These are phyloP conservation scores for Dothistroma septosporum DNA, from an alignment of 2,329 filamentous ascomycete genomes.

Conservation along the genomic window DNA sequence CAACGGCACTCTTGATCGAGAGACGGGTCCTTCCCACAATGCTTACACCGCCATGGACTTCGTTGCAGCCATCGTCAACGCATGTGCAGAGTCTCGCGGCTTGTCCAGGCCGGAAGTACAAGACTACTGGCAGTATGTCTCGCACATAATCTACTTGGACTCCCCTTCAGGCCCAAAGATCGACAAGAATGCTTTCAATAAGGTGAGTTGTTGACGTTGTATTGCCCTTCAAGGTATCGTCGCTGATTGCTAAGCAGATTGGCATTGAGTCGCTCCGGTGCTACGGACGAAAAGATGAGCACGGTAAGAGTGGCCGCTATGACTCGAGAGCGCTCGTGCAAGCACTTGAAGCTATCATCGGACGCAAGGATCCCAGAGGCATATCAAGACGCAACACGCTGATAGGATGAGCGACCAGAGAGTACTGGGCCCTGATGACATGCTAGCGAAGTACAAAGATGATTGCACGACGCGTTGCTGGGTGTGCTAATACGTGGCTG, in stretches of 20 bases:
- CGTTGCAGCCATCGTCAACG: slow-evolving; percentile 70
- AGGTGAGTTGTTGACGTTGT: slow-evolving; percentile 12
- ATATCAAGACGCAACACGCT: slow-evolving; percentile 57
- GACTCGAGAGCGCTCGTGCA: slow-evolving; percentile 70
- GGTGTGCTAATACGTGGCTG: not conserved
- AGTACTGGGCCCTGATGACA: not conserved
- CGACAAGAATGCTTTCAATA: slow-evolving; percentile 59
- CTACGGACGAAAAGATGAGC: slow-evolving; percentile 64
- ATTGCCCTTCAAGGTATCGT: not conserved
- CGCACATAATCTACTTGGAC: slow-evolving; percentile 77
- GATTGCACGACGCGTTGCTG: not conserved
- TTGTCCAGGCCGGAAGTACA: slow-evolving; percentile 25
- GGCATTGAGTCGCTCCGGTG: slow-evolving; percentile 75
- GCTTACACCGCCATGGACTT: slow-evolving; percentile 77
- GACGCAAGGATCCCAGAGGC: slow-evolving; percentile 54
- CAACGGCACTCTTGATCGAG: slow-evolving; percentile 78
- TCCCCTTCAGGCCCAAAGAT: slow-evolving; percentile 66
- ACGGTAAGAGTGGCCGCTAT: slow-evolving; percentile 59
- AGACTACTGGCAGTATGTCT: slow-evolving; percentile 67
- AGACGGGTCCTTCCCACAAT: slow-evolving; percentile 66
- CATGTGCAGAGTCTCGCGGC: slow-evolving; percentile 64
- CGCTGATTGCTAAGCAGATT: slow-evolving; percentile 35
- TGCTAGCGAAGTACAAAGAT: not conserved
- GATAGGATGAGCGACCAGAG: slow-evolving; percentile 5
- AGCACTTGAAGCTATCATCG: slow-evolving; percentile 73